Evolutionary conservation across 768 basidiomycete species (phyloP).

Genomic region (Termitomyces sp.): DNA sequence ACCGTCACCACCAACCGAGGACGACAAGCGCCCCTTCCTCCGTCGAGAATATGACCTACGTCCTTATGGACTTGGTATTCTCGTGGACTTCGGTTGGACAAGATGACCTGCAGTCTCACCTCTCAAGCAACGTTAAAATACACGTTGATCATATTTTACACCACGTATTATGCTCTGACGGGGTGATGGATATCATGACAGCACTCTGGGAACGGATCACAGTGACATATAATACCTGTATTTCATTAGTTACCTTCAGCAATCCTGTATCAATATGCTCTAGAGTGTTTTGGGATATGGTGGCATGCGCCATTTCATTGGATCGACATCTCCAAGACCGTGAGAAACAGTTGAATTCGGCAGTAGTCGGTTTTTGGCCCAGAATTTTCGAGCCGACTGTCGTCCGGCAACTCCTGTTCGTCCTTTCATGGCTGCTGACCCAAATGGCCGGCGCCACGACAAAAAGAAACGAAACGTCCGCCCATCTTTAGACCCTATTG

Average conservation of each 20-base stretch:
- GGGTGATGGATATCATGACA: slow-evolving; percentile 1
- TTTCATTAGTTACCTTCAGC: slow-evolving; percentile 9
- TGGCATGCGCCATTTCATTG: too few species aligned
- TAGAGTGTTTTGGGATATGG: background rate
- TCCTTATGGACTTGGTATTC: slow-evolving; percentile 63
- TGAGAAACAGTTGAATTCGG: slow-evolving; percentile 19
- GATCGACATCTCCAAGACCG: slow-evolving; percentile 1
- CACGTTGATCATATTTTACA: slow-evolving; percentile 1
- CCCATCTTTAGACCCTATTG: slow-evolving; percentile 32
- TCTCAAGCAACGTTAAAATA: background rate
- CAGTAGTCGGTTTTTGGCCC: slow-evolving; percentile 15
- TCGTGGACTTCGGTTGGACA: slow-evolving; percentile 75
- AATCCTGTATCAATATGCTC: slow-evolving; percentile 13
- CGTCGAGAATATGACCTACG: slow-evolving; percentile 67
- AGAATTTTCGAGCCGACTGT: slow-evolving; percentile 7
- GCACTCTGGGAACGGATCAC: slow-evolving; percentile 11
- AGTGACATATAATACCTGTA: slow-evolving; percentile 16
- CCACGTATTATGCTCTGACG: background rate
- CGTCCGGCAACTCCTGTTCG: slow-evolving; percentile 1
- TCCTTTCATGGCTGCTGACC: slow-evolving; percentile 33
- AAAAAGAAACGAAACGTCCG: slow-evolving; percentile 34
- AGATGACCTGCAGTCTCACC: slow-evolving; percentile 9
- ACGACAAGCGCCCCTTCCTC: slow-evolving; percentile 21
- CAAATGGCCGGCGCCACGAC: slow-evolving; percentile 24
- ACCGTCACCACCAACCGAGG: slow-evolving; percentile 9